A percentile compares a stretch with the other conserved stretches of the same genome.
These are phyloP conservation scores for Saposhnikovia divaricata DNA, from an alignment of 129 eudicot species.

Conservation along the genomic window DNA sequence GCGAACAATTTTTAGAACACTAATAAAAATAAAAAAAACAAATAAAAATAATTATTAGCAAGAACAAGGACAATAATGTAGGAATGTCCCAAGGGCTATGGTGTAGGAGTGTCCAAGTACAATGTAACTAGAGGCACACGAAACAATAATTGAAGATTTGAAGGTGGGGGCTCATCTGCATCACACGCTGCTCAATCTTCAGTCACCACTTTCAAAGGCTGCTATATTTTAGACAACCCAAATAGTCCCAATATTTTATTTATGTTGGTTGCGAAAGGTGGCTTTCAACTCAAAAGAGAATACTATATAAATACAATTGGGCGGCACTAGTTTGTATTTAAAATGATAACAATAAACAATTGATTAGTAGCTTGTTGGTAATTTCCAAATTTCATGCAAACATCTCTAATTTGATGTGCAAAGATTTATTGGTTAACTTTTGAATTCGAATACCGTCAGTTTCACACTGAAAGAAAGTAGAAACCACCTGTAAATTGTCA, in stretches of 20 bases:
- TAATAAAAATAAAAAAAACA: too few species aligned
- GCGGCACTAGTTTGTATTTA: neutral
- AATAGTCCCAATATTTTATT: too few species aligned
- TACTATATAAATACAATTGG: neutral
- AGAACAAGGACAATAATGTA: neutral
- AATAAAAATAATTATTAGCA: too few species aligned
- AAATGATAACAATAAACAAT: neutral
- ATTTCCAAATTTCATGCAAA: neutral
- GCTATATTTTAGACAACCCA: neutral
- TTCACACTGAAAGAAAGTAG: neutral
- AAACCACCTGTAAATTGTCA: neutral
- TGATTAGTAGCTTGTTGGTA: too few species aligned
- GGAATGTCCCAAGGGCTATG: neutral
- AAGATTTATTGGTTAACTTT: neutral
- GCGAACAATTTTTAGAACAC: too few species aligned
- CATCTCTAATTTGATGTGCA: neutral
- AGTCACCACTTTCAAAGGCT: neutral
- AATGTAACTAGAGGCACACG: neutral
- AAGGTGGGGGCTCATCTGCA: neutral
- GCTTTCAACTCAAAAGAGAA: neutral
- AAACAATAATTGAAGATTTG: neutral
- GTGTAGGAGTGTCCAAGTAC: conserved; percentile 5
- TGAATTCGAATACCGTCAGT: too few species aligned
- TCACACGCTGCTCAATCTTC: neutral
- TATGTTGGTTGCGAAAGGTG: neutral